phyloP scores from a whole-genome alignment of 2,329 filamentous ascomycete species.

The Teratosphaeria nubilosa region DNA sequence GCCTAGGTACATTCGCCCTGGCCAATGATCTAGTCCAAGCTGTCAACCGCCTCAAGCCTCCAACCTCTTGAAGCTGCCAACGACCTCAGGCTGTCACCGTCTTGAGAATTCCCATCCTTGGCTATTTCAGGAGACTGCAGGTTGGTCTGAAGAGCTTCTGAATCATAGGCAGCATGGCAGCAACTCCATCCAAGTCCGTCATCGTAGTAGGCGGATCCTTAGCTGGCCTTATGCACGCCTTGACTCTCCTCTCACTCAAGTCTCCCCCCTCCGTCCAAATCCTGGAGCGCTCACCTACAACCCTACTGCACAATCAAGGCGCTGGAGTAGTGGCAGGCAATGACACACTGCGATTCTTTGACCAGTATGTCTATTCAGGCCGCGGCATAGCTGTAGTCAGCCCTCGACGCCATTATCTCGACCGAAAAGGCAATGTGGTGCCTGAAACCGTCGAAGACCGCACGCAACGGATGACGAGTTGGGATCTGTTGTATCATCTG shows the following conservation, averaged over 20 bases:
- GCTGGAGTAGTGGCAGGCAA: conserved; percentile 40
- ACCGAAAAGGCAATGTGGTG: conserved; percentile 19
- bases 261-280: conserved; percentile 17
- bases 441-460: conserved; percentile 20
- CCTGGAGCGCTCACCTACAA: conserved; percentile 34
- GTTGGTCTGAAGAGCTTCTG: no score
- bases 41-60: no score
- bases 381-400: conserved; percentile 23
- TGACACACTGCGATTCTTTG: conserved; percentile 34
- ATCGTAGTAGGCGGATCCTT: conserved; percentile 24
- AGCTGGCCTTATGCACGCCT: conserved; percentile 19
- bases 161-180: not conserved
- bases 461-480: conserved; percentile 39
- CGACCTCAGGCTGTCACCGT: no score
- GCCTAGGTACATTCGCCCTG: no score
- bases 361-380: conserved; percentile 31
- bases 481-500: conserved; percentile 38
- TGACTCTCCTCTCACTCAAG: conserved; percentile 16
- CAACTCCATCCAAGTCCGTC: conserved; percentile 13
- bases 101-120: no score
- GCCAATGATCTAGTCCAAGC: no score
- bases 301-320: conserved; percentile 39
- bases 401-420: conserved; percentile 18
- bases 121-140: no score
- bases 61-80: no score